These are phyloP conservation scores for Pseudogymnoascus sp. DNA, from an alignment of 2,329 filamentous ascomycete species.

Conservation along the genomic window DNA sequence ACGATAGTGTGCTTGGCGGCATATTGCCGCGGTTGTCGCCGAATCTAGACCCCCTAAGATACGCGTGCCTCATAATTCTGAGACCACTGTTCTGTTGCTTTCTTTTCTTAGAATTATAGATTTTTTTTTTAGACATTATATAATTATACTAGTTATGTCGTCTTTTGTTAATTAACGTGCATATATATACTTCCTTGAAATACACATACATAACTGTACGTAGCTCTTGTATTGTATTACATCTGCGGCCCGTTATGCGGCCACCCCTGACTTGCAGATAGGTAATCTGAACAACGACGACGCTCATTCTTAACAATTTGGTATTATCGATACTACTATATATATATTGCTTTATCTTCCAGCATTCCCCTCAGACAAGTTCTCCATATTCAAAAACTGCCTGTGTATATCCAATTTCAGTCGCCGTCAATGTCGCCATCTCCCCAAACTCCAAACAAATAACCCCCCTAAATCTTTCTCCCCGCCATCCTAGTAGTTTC, in stretches of 20 bases:
- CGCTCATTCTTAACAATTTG: slow-evolving; percentile 3
- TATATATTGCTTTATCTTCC: neutral
- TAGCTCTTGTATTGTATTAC: neutral
- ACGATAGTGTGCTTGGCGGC: neutral
- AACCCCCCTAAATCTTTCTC: neutral
- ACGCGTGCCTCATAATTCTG: neutral
- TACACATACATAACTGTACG: neutral
- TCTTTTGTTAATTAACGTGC: neutral
- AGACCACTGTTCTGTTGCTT: neutral
- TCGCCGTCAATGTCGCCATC: neutral
- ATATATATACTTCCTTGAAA: neutral
- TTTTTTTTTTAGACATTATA: neutral
- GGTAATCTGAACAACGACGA: neutral
- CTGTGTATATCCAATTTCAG: neutral
- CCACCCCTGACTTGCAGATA: neutral
- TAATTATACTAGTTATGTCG: neutral
- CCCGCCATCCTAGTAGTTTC: neutral
- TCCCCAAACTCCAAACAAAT: slow-evolving; percentile 1
- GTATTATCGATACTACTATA: neutral
- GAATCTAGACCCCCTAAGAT: neutral
- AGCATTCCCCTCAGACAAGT: neutral
- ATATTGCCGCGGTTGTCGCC: slow-evolving; percentile 1
- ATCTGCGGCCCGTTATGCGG: neutral
- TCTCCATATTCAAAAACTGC: neutral
- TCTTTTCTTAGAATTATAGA: neutral